A percentile compares a stretch with the other conserved stretches of the same genome.
Evolutionary conservation across 495 filamentous ascomycete species (phyloP).

Genomic region (Lepraria neglecta): DNA sequence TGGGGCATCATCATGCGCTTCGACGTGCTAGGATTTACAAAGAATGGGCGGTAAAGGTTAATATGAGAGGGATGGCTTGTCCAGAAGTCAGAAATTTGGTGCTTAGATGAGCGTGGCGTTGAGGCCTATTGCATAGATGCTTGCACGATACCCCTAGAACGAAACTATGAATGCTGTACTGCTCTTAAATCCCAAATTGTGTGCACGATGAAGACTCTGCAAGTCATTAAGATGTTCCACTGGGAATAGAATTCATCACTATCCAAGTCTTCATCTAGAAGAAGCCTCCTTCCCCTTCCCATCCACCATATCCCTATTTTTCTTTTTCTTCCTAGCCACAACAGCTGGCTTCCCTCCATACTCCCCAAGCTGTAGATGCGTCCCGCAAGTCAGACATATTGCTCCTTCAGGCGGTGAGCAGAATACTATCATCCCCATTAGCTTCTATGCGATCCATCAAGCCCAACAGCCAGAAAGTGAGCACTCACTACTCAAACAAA

Average conservation of each 20-base stretch:
- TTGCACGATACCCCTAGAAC: conserved; percentile 6
- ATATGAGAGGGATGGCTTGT: background rate
- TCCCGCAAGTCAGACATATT: conserved; percentile 86
- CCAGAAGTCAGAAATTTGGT: background rate
- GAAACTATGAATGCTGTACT: background rate
- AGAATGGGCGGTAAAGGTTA: too few relatives aligned
- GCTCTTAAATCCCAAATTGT: background rate
- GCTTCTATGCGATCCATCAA: background rate
- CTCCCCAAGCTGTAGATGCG: conserved; percentile 65
- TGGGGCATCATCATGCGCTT: too few relatives aligned
- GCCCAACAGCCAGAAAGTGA: background rate
- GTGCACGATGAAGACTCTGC: background rate
- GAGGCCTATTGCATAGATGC: background rate
- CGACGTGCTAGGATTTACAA: too few relatives aligned
- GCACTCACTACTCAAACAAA: conserved; percentile 77
- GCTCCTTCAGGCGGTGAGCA: conserved; percentile 59
- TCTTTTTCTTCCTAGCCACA: conserved; percentile 67
- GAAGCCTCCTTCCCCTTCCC: conserved; percentile 26
- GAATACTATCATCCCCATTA: conserved; percentile 42
- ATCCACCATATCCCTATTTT: conserved; percentile 46
- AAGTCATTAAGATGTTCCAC: background rate
- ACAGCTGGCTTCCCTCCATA: conserved; percentile 71
- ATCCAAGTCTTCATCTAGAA: background rate
- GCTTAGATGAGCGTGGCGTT: conserved; percentile 1
- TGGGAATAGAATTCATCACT: background rate